Conservation (phyloP, 2,329 filamentous ascomycete species). For the Blastomyces gilchristii region DNA sequence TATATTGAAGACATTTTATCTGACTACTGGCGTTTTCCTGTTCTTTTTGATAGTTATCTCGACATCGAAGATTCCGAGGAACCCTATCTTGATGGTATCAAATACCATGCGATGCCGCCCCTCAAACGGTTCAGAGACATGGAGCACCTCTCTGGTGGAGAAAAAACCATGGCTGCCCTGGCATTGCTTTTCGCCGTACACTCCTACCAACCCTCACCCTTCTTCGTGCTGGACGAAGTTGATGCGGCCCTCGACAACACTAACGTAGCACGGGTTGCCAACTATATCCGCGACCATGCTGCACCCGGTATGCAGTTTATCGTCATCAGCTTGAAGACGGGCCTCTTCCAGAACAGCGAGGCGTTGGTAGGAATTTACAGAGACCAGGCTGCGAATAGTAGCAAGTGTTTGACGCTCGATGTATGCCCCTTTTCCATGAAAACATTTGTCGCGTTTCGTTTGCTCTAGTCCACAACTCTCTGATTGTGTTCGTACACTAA, state of each 20-base stretch:
- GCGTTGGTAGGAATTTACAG: slow-evolving; percentile 91
- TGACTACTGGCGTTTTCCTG: background rate
- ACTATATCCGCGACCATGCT: slow-evolving; percentile 89
- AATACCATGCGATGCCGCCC: slow-evolving; percentile 97
- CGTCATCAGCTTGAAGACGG: slow-evolving; percentile 91
- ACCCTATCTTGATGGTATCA: slow-evolving; percentile 89
- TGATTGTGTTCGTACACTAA: background rate
- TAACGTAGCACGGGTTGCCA: slow-evolving; percentile 91
- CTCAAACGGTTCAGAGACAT: slow-evolving; percentile 98
- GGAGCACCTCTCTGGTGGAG: slow-evolving; percentile 93
- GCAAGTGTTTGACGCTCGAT: slow-evolving; percentile 84
- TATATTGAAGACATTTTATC: background rate
- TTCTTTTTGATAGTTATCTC: slow-evolving; percentile 49
- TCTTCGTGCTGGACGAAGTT: slow-evolving; percentile 97
- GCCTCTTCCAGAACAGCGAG: slow-evolving; percentile 92
- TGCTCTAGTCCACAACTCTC: background rate
- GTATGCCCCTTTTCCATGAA: slow-evolving; percentile 49
- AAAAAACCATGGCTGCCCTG: slow-evolving; percentile 97
- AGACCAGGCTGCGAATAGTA: slow-evolving; percentile 88
- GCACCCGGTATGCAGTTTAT: slow-evolving; percentile 98
- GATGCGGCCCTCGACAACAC: slow-evolving; percentile 97
- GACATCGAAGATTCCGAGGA: slow-evolving; percentile 95
- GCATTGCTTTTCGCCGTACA: slow-evolving; percentile 96
- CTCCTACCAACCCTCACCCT: slow-evolving; percentile 87
- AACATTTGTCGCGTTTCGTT: background rate